Percentiles rank a stretch among this genome's conserved stretches.
phyloP scores from a whole-genome alignment of 257 asterid genomes.

The Catharanthus roseus region DNA sequence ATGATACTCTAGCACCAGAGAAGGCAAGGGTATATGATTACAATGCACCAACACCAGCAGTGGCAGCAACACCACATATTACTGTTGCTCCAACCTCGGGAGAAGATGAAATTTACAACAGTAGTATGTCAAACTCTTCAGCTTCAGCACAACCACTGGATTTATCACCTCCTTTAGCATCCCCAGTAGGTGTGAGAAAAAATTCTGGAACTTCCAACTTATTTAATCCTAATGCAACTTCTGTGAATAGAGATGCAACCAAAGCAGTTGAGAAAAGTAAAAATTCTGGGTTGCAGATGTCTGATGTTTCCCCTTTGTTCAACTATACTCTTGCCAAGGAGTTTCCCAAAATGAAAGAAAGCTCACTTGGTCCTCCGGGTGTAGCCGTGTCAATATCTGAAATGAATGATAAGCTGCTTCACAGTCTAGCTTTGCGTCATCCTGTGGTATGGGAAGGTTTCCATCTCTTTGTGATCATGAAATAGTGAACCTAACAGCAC shows the following conservation, averaged over 20 bases:
- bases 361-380: constrained; percentile 15
- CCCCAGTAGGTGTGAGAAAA: constrained; percentile 23
- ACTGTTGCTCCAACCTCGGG: constrained; percentile 18
- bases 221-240: constrained; percentile 17
- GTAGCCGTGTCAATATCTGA: constrained; percentile 48
- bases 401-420: constrained; percentile 59
- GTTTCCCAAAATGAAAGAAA: constrained; percentile 20
- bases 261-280: constrained; percentile 17
- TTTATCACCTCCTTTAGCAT: constrained; percentile 4
- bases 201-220: constrained; percentile 16
- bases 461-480: not conserved
- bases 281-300: constrained; percentile 13
- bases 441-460: constrained; percentile 45
- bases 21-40: constrained; percentile 16
- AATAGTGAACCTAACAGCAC: not conserved
- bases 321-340: constrained; percentile 16
- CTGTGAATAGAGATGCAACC: constrained; percentile 17
- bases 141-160: constrained; percentile 21
- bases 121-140: constrained; percentile 15
- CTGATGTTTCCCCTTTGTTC: constrained; percentile 16
- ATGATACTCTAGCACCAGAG: constrained; percentile 25
- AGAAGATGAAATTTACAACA: constrained; percentile 8
- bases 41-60: constrained; percentile 17
- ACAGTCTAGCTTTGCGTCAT: constrained; percentile 37
- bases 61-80: constrained; percentile 6